Base-by-base conservation (phyloP, 306 rosid species). In the Prunus davidiana region DNA sequence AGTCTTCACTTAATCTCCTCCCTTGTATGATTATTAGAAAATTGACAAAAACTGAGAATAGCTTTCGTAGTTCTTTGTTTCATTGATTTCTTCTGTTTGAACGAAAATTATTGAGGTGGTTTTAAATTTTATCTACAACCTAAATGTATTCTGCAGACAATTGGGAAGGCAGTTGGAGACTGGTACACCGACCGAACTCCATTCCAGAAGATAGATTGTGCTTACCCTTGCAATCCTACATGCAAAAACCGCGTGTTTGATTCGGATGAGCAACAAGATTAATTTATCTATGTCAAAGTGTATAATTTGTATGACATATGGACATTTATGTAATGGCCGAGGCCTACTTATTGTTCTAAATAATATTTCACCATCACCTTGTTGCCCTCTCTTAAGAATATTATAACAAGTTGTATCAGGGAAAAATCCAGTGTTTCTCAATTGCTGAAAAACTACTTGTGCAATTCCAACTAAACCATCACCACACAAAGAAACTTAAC, bases 221-320 rank as follows among this genome's bases (percentile, higher is more conserved):
- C 93, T 62, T 91, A 86, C 83, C 98, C 98, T 62, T 93, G 96
- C 91, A 93, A 93, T 56, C 98, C 98, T 25, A 91, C 88, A 38
- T 93, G 96, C 84, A 89, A 76, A 67, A 85, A 86, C 86, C 86
- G 83, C 9, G 75, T 85, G 63, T 77, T 87, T 6, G 84, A 78
- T n/a, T 63, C 91, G 2, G 62, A 83, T 12, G 76, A 77, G 6
- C 57, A 45, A 34, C 15, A 64, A 64, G 69, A 20, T 41, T 71
- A 54, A 38, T 51, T 51, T 28, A 27, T 30, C 50, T 69, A 69
- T 28, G 61, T 8, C 25, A 5, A 51, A 18, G 15, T 51, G n/a
- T 18, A 16, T 51, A 51, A n/a, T 55, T 6, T 7, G 0, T 2
- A 51, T 16, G 56, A 13, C 2, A 14, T 51, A 51, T 51, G 56